phyloP scores from a whole-genome alignment of 108 stramenopile species.

The Mediolabrus comicus region DNA sequence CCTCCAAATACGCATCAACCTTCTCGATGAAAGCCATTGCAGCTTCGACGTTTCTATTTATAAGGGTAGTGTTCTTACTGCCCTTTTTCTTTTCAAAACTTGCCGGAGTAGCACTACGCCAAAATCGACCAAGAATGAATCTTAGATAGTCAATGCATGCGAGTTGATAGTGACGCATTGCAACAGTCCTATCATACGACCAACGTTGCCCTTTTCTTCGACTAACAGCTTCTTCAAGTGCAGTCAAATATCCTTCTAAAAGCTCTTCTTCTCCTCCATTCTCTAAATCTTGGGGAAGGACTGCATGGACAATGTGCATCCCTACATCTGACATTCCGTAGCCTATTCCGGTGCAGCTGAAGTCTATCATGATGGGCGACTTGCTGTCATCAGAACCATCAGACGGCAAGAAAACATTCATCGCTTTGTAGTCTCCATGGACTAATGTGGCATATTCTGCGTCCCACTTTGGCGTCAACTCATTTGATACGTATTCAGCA shows the following conservation, averaged over 20 bases:
- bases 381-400: background rate
- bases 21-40: slow-evolving; percentile 64
- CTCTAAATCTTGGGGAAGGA: slow-evolving; percentile 50
- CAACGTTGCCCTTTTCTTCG: background rate
- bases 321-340: slow-evolving; percentile 62
- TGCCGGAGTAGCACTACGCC: slow-evolving; percentile 36
- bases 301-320: slow-evolving; percentile 66
- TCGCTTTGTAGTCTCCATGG: slow-evolving; percentile 81
- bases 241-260: slow-evolving; percentile 53
- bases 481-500: slow-evolving; percentile 62
- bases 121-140: slow-evolving; percentile 50
- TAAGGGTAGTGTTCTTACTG: slow-evolving; percentile 62
- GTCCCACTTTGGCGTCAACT: slow-evolving; percentile 54
- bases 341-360: slow-evolving; percentile 72
- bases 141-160: slow-evolving; percentile 65
- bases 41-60: slow-evolving; percentile 66
- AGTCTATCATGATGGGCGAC: slow-evolving; percentile 63
- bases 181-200: slow-evolving; percentile 50
- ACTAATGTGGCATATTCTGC: slow-evolving; percentile 66
- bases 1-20: slow-evolving; percentile 55
- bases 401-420: slow-evolving; percentile 78
- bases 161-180: slow-evolving; percentile 68
- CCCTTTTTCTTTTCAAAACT: slow-evolving; percentile 57
- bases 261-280: slow-evolving; percentile 62
- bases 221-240: slow-evolving; percentile 39